Evolutionary conservation across 352 stramenopile species (phyloP).

Genomic region (Phytophthora ramorum): DNA sequence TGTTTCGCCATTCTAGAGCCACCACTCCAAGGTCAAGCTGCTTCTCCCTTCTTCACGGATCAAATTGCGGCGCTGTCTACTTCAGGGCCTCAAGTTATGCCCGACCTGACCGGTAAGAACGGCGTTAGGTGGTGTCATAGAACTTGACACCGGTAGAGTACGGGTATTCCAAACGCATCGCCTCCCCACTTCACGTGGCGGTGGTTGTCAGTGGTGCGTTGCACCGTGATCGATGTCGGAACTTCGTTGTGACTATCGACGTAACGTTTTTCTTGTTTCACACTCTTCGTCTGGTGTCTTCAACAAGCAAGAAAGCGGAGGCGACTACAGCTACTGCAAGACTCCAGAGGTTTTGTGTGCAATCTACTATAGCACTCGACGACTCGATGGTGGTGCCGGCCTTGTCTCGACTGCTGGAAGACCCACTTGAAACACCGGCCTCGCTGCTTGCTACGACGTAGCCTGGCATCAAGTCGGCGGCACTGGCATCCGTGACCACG

Average conservation of each 20-base stretch:
- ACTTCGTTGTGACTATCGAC: not conserved
- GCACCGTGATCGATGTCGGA: constrained; percentile 7
- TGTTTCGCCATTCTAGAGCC: not conserved
- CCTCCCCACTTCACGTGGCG: constrained; percentile 8
- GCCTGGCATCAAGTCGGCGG: constrained; percentile 17
- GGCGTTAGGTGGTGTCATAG: not conserved
- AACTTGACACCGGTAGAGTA: constrained; percentile 12
- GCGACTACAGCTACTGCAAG: constrained; percentile 26
- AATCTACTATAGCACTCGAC: constrained; percentile 8
- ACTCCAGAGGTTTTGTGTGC: constrained; percentile 24
- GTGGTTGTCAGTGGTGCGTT: constrained; percentile 14
- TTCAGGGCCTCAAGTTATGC: too few species aligned
- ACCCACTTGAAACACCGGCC: not conserved
- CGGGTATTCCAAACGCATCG: constrained; percentile 22
- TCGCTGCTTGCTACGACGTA: constrained; percentile 25
- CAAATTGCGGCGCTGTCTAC: not conserved
- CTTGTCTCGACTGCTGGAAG: constrained; percentile 8
- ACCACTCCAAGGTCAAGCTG: not conserved
- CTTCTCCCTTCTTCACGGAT: not conserved
- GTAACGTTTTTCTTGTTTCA: constrained; percentile 12
- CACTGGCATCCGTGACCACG: constrained; percentile 30
- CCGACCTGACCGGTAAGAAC: not conserved
- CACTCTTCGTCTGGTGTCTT: constrained; percentile 3
- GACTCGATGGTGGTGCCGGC: constrained; percentile 15
- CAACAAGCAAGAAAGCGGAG: constrained; percentile 14